phyloP scores from a whole-genome alignment of 2,329 filamentous ascomycete species.

The Colletotrichum godetiae region DNA sequence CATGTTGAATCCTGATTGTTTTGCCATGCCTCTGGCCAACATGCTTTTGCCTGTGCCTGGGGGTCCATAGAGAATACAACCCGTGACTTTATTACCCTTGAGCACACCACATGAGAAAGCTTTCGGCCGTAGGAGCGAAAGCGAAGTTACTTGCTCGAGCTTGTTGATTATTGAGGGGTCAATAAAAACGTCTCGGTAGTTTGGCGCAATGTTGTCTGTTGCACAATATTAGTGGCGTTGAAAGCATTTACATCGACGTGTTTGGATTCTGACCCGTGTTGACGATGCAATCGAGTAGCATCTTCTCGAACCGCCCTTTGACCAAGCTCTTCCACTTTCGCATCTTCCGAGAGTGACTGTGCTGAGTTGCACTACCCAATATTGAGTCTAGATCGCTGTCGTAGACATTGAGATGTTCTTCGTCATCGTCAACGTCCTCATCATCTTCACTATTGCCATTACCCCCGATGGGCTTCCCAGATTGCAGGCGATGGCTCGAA shows the following conservation, averaged over 20 bases:
- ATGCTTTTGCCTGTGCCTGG: conserved; percentile 45
- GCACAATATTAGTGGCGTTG: neutral
- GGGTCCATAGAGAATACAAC: conserved; percentile 43
- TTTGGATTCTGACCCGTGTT: neutral
- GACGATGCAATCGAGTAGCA: neutral
- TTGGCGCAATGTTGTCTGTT: neutral
- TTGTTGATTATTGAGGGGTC: neutral
- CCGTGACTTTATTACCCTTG: conserved; percentile 33
- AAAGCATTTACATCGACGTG: neutral
- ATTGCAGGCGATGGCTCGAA: too few relatives aligned
- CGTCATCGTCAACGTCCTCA: neutral
- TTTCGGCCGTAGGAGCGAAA: conserved; percentile 1
- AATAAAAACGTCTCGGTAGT: conserved; percentile 10
- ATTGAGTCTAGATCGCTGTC: neutral
- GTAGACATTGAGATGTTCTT: neutral
- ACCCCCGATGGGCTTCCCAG: too few relatives aligned
- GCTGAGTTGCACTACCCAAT: neutral
- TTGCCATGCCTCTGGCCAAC: conserved; percentile 40
- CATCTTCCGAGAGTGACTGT: neutral
- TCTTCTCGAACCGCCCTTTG: neutral
- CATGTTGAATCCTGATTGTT: conserved; percentile 38
- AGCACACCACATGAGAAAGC: conserved; percentile 39
- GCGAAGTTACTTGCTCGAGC: conserved; percentile 5
- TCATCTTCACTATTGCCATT: neutral
- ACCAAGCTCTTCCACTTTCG: neutral